Conservation (phyloP, 1,139 yeast genomes). For the Yamadazyma membranifaciens region DNA sequence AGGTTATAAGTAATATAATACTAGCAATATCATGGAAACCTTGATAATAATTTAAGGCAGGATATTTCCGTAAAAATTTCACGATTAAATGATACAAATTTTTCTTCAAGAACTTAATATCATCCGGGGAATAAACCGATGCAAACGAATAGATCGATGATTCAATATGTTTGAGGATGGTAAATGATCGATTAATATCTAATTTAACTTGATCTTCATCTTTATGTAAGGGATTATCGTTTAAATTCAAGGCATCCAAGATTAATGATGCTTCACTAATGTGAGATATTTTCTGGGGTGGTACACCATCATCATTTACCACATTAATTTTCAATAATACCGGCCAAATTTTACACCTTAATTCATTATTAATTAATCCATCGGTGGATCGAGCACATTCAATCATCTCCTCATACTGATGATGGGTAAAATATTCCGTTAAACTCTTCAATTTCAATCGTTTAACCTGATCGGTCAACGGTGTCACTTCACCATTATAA, state of each 20-base stretch:
- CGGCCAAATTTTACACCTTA: conserved; percentile 52
- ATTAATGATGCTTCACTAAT: conserved; percentile 6
- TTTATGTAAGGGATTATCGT: conserved; percentile 46
- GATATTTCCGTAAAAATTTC: conserved; percentile 58
- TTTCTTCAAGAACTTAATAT: conserved; percentile 34
- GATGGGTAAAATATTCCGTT: conserved; percentile 32
- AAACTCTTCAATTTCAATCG: conserved; percentile 40
- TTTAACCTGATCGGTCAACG: conserved; percentile 39
- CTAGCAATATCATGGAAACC: conserved; percentile 90
- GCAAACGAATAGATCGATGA: conserved; percentile 28
- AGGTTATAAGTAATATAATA: conserved; percentile 58
- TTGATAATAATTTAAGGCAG: conserved; percentile 74
- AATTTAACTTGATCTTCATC: conserved; percentile 80
- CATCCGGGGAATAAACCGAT: conserved; percentile 32
- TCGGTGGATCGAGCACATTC: conserved; percentile 44
- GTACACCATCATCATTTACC: not conserved
- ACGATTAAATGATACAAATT: conserved; percentile 50
- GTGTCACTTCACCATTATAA: conserved; percentile 40
- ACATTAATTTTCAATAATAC: conserved; percentile 22
- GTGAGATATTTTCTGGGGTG: not conserved
- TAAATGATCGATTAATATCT: conserved; percentile 75
- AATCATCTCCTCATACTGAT: conserved; percentile 27
- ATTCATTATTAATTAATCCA: conserved; percentile 44
- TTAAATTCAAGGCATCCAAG: conserved; percentile 17
- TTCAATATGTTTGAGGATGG: conserved; percentile 32